These are phyloP conservation scores for Xylariales sp. DNA, from an alignment of 2,329 filamentous ascomycete species.

Conservation along the genomic window DNA sequence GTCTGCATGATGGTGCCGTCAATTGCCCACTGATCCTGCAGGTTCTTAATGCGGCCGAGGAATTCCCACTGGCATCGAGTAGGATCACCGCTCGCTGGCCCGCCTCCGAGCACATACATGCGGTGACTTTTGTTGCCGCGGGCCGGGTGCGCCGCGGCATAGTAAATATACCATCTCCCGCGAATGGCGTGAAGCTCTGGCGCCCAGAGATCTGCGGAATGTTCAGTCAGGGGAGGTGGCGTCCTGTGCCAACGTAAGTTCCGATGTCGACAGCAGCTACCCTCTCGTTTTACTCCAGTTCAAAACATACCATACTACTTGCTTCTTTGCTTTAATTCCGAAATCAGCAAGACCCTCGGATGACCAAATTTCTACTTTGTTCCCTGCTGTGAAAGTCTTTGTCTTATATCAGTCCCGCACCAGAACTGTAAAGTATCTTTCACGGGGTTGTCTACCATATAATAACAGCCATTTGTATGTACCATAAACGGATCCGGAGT, in stretches of 20 bases:
- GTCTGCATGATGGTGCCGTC: conserved; percentile 26
- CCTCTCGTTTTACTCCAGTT: too few species aligned
- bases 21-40: conserved; percentile 27
- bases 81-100: conserved; percentile 19
- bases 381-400: conserved; percentile 25
- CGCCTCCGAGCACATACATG: conserved; percentile 27
- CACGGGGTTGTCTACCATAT: too few species aligned
- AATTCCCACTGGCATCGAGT: conserved; percentile 24
- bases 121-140: conserved; percentile 25
- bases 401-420: not conserved
- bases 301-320: conserved; percentile 25
- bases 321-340: conserved; percentile 15
- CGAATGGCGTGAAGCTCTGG: conserved; percentile 24
- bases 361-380: conserved; percentile 26
- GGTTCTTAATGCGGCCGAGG: conserved; percentile 20
- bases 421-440: too few species aligned
- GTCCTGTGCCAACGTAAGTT: too few species aligned
- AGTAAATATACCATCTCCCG: conserved; percentile 29
- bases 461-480: conserved; percentile 17
- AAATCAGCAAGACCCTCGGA: conserved; percentile 22
- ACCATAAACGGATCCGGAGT: conserved; percentile 26
- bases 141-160: conserved; percentile 21
- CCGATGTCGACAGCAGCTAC: too few species aligned
- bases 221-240: conserved; percentile 21
- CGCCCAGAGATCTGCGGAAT: conserved; percentile 27